Evolutionary conservation across 2,329 filamentous ascomycete species (phyloP).

Genomic region (Triangularia setosa): DNA sequence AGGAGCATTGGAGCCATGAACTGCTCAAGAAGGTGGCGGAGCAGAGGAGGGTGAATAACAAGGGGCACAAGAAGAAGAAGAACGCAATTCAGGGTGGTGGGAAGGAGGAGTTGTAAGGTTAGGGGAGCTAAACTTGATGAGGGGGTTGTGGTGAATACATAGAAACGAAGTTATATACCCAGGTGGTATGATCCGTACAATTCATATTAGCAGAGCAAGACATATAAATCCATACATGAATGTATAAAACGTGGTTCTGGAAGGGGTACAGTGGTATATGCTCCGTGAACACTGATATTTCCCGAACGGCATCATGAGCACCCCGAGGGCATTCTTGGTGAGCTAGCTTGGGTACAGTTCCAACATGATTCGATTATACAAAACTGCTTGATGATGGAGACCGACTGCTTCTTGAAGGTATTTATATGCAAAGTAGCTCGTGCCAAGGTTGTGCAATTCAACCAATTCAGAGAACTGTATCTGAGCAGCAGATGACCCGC

Average conservation of each 20-base stretch:
- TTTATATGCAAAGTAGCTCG: too few species aligned
- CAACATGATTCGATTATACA: too few species aligned
- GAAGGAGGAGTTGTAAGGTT: constrained; percentile 19
- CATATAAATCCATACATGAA: neutral
- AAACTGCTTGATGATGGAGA: too few species aligned
- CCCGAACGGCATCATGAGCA: too few species aligned
- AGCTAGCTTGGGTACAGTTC: too few species aligned
- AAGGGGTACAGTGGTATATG: neutral
- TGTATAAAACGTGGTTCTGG: neutral
- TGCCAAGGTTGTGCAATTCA: too few species aligned
- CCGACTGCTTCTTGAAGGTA: too few species aligned
- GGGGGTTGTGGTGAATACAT: neutral
- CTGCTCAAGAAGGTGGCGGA: constrained; percentile 36
- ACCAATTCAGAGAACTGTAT: too few species aligned
- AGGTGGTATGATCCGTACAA: neutral
- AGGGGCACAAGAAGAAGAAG: neutral
- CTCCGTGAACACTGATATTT: too few species aligned
- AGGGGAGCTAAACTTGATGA: neutral
- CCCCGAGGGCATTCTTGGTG: too few species aligned
- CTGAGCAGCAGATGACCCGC: neutral
- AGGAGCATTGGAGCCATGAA: constrained; percentile 45
- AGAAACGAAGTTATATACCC: neutral
- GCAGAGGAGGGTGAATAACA: constrained; percentile 25
- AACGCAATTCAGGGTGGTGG: neutral
- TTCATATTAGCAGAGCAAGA: neutral